Evolutionary conservation across 805 yeast genomes (phyloP), one percentile per base, ranked within the genome.

Genomic region (Yamadazyma scolyti): DNA sequence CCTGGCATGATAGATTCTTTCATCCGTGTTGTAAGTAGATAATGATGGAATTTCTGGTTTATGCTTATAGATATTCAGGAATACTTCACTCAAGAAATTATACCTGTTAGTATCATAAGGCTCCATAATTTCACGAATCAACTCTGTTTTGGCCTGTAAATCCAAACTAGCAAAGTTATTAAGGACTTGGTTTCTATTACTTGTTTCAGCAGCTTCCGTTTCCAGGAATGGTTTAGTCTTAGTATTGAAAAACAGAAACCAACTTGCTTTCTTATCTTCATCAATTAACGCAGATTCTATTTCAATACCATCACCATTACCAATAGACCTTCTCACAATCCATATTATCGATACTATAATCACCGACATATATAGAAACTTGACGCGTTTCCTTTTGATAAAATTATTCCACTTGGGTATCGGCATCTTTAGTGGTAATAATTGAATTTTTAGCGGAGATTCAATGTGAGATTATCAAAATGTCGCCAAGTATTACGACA

Each of bases 1-100:
- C 16, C 77, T 67, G 1, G 79, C 79, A 42, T 73, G 78, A 40
- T 70, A 72, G 16, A 75, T 72, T 36, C 77, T 53, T 8, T 71
- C 63, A 2, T 62, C 58, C 8, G 69, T 55, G 17, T 56, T 56
- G 48, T 76, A 78, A 6, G 54, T 55, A 16, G 58, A 58, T 27
- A 79, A 53, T 15, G 58, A 54, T 1, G 52, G 48, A 3, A 73
- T 54, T 5, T 53, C 42, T 1, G 86, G 86, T 40, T 56, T 59
- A 9, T 71, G 69, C 11, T 57, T 48, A 28, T 58, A 47, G 31
- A 71, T 46, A 3, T 61, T 53, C 4, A 60, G 50, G 41, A 76
- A 71, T 7, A 76, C 61, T 1, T 46, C 35, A 15, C 58, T 52
- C 44, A 66, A 75, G 38, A 68, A 69, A 13, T 55, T 48, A n/a